Evolutionary conservation across 1,139 yeast genomes (phyloP).

Genomic region (Tardiomyces blankii): DNA sequence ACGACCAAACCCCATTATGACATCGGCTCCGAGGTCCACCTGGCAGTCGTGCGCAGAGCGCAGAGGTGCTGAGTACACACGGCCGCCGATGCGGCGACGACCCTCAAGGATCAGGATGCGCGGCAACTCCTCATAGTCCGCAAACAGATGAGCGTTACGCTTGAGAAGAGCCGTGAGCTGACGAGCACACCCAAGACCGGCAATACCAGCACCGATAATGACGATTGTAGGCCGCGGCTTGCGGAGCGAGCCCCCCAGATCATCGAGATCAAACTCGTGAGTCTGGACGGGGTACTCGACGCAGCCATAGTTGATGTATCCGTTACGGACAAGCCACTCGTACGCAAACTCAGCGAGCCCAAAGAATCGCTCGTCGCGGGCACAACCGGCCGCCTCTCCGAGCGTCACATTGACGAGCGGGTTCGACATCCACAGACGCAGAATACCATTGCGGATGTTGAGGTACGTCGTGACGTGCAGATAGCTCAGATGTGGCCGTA

Average conservation of each 20-base stretch:
- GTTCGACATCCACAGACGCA: constrained; percentile 33
- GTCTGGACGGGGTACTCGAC: constrained; percentile 19
- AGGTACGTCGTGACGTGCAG: constrained; percentile 32
- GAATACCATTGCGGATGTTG: constrained; percentile 32
- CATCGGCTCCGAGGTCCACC: constrained; percentile 33
- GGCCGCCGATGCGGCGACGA: constrained; percentile 32
- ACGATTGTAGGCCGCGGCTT: constrained; percentile 29
- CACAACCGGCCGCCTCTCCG: constrained; percentile 35
- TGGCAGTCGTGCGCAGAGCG: constrained; percentile 15
- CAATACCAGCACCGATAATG: constrained; percentile 33
- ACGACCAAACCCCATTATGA: constrained; percentile 31
- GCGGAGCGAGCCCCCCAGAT: constrained; percentile 5
- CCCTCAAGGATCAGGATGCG: constrained; percentile 31
- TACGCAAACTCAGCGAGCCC: constrained; percentile 33
- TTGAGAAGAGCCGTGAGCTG: constrained; percentile 29
- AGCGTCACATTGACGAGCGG: constrained; percentile 32
- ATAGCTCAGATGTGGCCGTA: constrained; percentile 25
- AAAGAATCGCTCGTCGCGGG: constrained; percentile 29
- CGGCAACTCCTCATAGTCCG: constrained; percentile 30
- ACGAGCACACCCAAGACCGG: constrained; percentile 34
- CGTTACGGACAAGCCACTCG: constrained; percentile 32
- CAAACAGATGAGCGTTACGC: constrained; percentile 24
- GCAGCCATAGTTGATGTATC: constrained; percentile 35
- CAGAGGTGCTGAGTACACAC: constrained; percentile 30
- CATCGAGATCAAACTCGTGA: neutral